Base-by-base conservation (phyloP, 345 rosid genomes). In the Chamaenerion angustifolium region DNA sequence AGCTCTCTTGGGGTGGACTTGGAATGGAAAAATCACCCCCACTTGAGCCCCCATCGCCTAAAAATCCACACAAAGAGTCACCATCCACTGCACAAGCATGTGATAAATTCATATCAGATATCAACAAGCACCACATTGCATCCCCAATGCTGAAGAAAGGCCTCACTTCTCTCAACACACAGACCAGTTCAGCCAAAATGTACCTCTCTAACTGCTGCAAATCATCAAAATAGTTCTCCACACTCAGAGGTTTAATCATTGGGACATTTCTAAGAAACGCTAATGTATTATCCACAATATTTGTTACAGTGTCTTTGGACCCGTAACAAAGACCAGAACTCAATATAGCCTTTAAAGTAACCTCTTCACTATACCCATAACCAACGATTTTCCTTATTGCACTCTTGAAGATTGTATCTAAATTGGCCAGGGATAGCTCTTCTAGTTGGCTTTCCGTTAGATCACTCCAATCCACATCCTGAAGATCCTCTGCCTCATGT, bases 101-200 rank as follows among this genome's bases (percentile, higher is more conserved):
- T 13, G 94, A 74, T 11, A 90, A 83, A 75, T 90, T 86, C 94
- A 90, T 83, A 75, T 90, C 98, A 68, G 81, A 83, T 46, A 90
- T 79, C 69, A 90, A 61, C 55, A 90, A 68, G 70, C 94, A 77
- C 98, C 98, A 86, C 95, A 90, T 90, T 48, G 98, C 98, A 71
- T 90, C 98, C 37, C 88, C 92, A 12, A 79, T 81, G 69, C 94
- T 85, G 67, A 79, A 78, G 56, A 79, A 83, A 54, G 94, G 87
- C 61, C 85, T 76, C 54, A 86, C 86, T 59, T 86, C 98, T 58
- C 70, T 70, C 65, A 90, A 80, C 27, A 86, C 83, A 19, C 83
- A 85, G 55, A 90, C 92, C 69, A 81, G 66, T 67, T 86, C 98
- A 25, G 84, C 78, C 71, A 90, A 68, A n/a, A 79, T 77, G 71